These are phyloP conservation scores for Haplosporangium sp. DNA, from an alignment of 371 early-diverging fungal genomes.

Conservation along the genomic window DNA sequence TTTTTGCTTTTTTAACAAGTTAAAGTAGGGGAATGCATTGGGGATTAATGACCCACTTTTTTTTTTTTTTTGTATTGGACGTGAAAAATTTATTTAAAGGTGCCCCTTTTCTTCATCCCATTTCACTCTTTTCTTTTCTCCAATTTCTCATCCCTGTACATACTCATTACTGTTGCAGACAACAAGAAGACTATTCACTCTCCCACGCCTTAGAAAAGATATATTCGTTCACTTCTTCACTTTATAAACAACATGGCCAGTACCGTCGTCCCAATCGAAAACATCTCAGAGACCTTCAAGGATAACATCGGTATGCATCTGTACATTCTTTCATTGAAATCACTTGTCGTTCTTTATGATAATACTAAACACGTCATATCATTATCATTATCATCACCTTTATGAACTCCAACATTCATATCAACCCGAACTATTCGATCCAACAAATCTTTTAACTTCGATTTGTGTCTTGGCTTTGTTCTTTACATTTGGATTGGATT, in stretches of 20 bases:
- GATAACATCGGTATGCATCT: constrained; percentile 43
- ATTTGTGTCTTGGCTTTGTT: neutral
- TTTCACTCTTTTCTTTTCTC: constrained; percentile 1
- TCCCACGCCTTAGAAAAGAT: neutral
- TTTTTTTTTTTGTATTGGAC: neutral
- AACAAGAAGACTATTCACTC: neutral
- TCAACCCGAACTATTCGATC: neutral
- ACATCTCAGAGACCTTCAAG: constrained; percentile 53
- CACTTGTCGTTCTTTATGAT: no score
- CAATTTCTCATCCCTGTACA: neutral
- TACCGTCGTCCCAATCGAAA: constrained; percentile 24
- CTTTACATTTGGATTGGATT: no score
- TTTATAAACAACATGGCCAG: constrained; percentile 27
- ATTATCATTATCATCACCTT: no score
- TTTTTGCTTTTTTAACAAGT: no score
- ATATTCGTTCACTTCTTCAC: neutral
- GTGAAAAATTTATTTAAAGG: neutral
- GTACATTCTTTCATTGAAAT: neutral
- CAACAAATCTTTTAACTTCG: no score
- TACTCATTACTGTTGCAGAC: neutral
- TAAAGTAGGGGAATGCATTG: no score
- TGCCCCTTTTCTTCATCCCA: neutral
- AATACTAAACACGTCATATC: no score
- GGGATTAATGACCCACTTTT: neutral
- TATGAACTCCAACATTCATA: neutral